Evolutionary conservation across 257 asterid species (phyloP).

Genomic region (Nicotiana sylvestris): DNA sequence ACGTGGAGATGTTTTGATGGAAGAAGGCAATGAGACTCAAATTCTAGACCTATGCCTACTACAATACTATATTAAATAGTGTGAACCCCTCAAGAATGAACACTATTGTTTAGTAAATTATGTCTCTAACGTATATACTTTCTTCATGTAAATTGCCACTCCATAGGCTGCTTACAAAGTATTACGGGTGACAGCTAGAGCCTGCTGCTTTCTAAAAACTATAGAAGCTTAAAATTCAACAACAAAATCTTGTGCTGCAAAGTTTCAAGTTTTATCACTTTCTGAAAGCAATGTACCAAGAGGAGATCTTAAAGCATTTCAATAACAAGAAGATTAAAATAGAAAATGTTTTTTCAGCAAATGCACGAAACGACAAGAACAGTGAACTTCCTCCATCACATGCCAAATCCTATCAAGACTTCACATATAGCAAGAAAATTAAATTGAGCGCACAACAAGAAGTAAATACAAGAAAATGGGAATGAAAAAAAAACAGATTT

Average conservation of each 20-base stretch:
- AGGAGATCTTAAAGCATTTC: background rate
- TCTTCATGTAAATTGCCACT: background rate
- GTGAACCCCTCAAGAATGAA: background rate
- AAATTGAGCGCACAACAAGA: background rate
- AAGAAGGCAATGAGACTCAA: background rate
- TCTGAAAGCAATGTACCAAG: slow-evolving; percentile 6
- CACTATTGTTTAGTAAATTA: background rate
- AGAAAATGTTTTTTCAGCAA: background rate
- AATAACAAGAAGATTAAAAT: background rate
- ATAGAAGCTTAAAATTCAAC: background rate
- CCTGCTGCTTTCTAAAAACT: background rate
- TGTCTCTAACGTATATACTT: background rate
- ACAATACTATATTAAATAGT: background rate
- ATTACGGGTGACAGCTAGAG: background rate
- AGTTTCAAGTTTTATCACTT: background rate
- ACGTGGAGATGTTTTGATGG: background rate
- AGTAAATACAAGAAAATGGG: background rate
- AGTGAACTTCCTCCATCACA: slow-evolving; percentile 5
- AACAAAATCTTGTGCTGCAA: background rate
- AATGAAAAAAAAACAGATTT: background rate
- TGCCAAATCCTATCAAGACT: background rate
- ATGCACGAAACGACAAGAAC: background rate
- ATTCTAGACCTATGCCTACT: background rate
- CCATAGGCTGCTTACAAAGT: background rate
- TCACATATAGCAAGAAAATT: background rate